These are phyloP conservation scores for Colletotrichum tropicale DNA, from an alignment of 2,329 filamentous ascomycete species.

Conservation along the genomic window DNA sequence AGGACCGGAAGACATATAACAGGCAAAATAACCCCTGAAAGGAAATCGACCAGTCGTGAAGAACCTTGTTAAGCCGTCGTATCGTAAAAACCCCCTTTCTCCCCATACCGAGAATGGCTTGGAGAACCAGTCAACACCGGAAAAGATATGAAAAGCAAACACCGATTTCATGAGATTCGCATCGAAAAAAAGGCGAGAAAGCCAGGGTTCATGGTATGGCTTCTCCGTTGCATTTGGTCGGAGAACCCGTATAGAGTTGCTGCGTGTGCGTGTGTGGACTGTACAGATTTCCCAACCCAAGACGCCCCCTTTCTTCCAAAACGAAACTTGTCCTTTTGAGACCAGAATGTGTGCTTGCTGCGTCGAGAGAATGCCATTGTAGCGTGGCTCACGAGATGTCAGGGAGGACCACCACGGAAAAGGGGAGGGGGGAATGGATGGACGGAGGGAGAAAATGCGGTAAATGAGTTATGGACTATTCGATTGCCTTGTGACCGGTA, in stretches of 20 bases:
- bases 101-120: neutral
- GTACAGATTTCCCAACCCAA: constrained; percentile 38
- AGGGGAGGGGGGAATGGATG: constrained; percentile 10
- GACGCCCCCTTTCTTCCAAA: constrained; percentile 33
- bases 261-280: constrained; percentile 24
- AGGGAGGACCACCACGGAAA: constrained; percentile 21
- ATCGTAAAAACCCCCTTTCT: neutral
- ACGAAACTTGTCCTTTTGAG: constrained; percentile 32
- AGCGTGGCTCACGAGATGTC: constrained; percentile 20
- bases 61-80: neutral
- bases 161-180: constrained; percentile 13
- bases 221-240: constrained; percentile 15
- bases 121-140: neutral
- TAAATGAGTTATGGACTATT: constrained; percentile 54
- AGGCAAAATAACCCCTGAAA: constrained; percentile 3
- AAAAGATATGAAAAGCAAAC: constrained; percentile 8
- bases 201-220: constrained; percentile 18
- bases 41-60: constrained; percentile 5
- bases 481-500: constrained; percentile 59
- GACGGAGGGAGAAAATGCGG: constrained; percentile 23
- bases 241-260: constrained; percentile 19
- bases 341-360: constrained; percentile 21
- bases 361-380: constrained; percentile 20
- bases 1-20: neutral
- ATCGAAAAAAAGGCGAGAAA: constrained; percentile 12